These are phyloP conservation scores for Oehlia diaphana DNA, from an alignment of 192 early-diverging fungal species.

Conservation along the genomic window DNA sequence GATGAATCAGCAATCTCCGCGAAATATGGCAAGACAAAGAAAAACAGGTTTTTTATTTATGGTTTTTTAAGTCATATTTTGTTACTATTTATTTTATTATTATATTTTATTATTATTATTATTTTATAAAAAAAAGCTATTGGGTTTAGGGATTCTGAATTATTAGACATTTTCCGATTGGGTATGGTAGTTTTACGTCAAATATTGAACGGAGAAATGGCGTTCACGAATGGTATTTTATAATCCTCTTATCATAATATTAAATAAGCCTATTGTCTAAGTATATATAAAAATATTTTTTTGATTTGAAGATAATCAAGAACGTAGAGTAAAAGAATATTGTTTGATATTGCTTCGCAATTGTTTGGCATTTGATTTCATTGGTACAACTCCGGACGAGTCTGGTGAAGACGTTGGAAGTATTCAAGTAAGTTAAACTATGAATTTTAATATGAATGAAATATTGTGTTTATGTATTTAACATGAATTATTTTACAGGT, in stretches of 20 bases:
- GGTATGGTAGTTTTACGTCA: slow-evolving; percentile 40
- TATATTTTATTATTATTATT: neutral
- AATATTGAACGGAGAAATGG: slow-evolving; percentile 38
- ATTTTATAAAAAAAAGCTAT: slow-evolving; percentile 40
- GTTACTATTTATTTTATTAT: neutral
- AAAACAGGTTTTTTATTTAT: slow-evolving; percentile 56
- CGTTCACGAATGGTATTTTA: slow-evolving; percentile 43
- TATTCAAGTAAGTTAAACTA: slow-evolving; percentile 50
- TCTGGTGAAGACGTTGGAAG: slow-evolving; percentile 74
- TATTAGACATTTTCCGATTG: slow-evolving; percentile 58
- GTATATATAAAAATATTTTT: neutral
- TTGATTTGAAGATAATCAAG: slow-evolving; percentile 34
- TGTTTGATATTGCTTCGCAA: slow-evolving; percentile 61
- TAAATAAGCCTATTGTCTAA: neutral
- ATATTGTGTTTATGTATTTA: slow-evolving; percentile 29
- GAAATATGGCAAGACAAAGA: slow-evolving; percentile 66
- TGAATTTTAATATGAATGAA: slow-evolving; percentile 29
- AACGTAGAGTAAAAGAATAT: slow-evolving; percentile 45
- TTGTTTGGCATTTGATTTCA: slow-evolving; percentile 82
- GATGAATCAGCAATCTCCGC: slow-evolving; percentile 61
- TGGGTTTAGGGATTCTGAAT: slow-evolving; percentile 60
- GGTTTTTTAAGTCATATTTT: neutral
- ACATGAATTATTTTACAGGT: slow-evolving; percentile 54
- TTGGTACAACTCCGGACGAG: slow-evolving; percentile 76
- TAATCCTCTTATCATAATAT: neutral